Evolutionary conservation across 2,329 filamentous ascomycete species (phyloP).

Genomic region (Fonsecaea nubica): DNA sequence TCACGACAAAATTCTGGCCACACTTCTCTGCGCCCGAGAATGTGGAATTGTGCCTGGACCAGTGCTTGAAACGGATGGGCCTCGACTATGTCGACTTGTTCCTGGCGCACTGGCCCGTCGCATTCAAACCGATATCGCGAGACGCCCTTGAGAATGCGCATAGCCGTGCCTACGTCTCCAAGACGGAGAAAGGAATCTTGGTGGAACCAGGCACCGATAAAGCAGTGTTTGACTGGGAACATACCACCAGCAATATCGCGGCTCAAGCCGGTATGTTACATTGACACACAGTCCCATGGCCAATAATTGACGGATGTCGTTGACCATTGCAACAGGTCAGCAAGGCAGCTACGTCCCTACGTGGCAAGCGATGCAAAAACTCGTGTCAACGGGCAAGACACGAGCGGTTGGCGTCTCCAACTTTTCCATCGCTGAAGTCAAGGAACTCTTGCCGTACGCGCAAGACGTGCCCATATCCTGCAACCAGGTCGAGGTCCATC

Average conservation of each 20-base stretch:
- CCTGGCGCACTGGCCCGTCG: constrained; percentile 60
- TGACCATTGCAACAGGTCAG: constrained; percentile 15
- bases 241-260: constrained; percentile 25
- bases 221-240: constrained; percentile 25
- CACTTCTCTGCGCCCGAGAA: constrained; percentile 56
- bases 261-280: constrained; percentile 17
- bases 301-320: not conserved
- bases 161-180: constrained; percentile 11
- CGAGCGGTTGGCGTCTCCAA: constrained; percentile 80
- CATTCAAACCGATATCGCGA: constrained; percentile 33
- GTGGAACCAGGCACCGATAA: constrained; percentile 1
- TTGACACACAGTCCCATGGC: not conserved
- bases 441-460: constrained; percentile 53
- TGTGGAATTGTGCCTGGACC: constrained; percentile 60
- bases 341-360: constrained; percentile 49
- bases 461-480: constrained; percentile 50
- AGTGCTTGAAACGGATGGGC: constrained; percentile 69
- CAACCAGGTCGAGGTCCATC: constrained; percentile 57
- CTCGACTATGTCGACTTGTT: constrained; percentile 77
- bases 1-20: constrained; percentile 62
- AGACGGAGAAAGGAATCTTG: constrained; percentile 21
- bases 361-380: constrained; percentile 71
- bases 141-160: constrained; percentile 25
- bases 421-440: constrained; percentile 63
- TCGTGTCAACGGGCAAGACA: constrained; percentile 66